Base-by-base conservation (phyloP, 2,329 filamentous ascomycete species). In the Purpureocillium takamizusanense region DNA sequence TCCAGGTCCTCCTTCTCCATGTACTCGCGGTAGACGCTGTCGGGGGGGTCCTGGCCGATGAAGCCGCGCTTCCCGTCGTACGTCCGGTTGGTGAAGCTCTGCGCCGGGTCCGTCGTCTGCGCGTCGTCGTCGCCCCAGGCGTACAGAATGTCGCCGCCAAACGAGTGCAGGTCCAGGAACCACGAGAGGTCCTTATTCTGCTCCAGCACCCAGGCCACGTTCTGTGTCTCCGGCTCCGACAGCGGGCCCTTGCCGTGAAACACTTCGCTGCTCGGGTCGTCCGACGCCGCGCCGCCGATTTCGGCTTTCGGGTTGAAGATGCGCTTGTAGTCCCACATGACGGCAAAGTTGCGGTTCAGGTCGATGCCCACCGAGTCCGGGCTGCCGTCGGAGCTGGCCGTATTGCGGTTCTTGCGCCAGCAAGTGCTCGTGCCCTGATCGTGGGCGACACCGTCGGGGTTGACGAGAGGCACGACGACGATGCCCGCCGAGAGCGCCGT, bases 141-240 rank as follows among this genome's bases (percentile, higher is more conserved):
- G 54, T 76, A 77, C 12, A 78, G 55, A 14, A 79, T 59, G 25
- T 67, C 43, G 3, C 69, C 71, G 1, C 63, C 61, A 21, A 62
- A 70, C 1, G 72, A 75, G 61, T 79, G 75, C 33, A 78, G 61
- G 45, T 79, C 75, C 42, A 77, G 56, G 51, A 74, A 75, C 72
- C 73, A 78, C 21, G 67, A 61, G 33, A 78, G 55, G 33, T 65
- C 65, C 35, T 59, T 53, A 53, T 68, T 71, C 21, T 62, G 59
- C 46, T 71, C 63, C 50, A 76, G 58, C 7, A 74, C 53, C 57
- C 69, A 75, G 41, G 66, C 68, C 41, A 76, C 62, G 49, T 67
- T 73, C 52, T 69, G 60, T 2, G 72, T 70, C 57, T 79, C 75
- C 0, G 74, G 59, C 56, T 79, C 74, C 0, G 74, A 78, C 37